Percentiles rank a stretch among this genome's conserved stretches.
Evolutionary conservation across 225 moss, liverwort and hornwort species (phyloP).

Genomic region (Polytrichum commune): DNA sequence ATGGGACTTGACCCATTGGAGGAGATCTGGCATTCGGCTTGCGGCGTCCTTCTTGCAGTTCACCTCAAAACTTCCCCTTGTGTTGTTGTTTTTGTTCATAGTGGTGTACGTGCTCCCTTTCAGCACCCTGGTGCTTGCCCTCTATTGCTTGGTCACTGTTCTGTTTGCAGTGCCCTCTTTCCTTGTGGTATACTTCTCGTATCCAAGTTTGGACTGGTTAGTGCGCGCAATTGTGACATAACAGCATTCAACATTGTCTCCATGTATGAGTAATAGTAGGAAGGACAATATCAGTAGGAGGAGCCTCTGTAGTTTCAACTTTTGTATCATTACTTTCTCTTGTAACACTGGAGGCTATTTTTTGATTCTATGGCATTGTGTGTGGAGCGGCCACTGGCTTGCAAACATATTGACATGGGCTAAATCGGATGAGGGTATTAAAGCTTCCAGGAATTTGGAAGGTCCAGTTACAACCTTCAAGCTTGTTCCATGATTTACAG

Average conservation of each 20-base stretch:
- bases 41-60: constrained; percentile 53
- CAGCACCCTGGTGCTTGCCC: constrained; percentile 75
- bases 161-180: constrained; percentile 87
- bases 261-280: too few species aligned
- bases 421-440: too few species aligned
- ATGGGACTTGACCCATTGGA: constrained; percentile 47
- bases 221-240: constrained; percentile 70
- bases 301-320: too few species aligned
- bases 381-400: too few species aligned
- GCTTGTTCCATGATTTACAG: too few species aligned
- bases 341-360: too few species aligned
- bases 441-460: too few species aligned
- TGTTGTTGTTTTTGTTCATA: constrained; percentile 75
- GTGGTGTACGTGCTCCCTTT: constrained; percentile 79
- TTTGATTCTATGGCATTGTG: too few species aligned
- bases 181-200: constrained; percentile 83
- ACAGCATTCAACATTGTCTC: background rate
- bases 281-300: too few species aligned
- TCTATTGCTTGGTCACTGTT: constrained; percentile 69
- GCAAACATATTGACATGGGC: too few species aligned
- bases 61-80: constrained; percentile 73
- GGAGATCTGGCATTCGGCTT: constrained; percentile 35
- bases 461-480: too few species aligned
- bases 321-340: too few species aligned
- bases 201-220: constrained; percentile 92